Evolutionary conservation across 2,329 filamentous ascomycete genomes (phyloP), one percentile per base, ranked within the genome.

Genomic region (Hypoxylon sp.): DNA sequence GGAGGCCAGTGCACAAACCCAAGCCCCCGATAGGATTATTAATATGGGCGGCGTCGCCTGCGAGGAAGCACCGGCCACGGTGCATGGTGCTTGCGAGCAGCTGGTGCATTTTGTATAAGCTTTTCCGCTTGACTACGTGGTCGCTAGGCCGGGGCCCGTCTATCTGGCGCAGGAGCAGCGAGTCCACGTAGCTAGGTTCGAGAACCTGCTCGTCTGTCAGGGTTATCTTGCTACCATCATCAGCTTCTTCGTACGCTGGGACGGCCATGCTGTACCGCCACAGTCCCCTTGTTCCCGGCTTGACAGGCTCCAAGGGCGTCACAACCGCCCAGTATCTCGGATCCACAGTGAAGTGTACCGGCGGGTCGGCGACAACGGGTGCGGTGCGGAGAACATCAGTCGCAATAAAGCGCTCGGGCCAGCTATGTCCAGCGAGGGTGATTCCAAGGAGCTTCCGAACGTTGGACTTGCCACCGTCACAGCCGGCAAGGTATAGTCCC

Each of bases 41-140:
- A 40, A 57, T 62, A 18, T 62, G 60, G 9, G 60, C 60, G 5
- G 60, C 54, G 4, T 62, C 60, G 4, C 60, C 60, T 14, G 60
- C 60, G 30, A 62, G 60, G 18, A 62, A 62, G n/a, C 60, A 62
- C 12, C 60, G 52, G 4, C 60, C 60, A 12, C 60, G 60, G 26
- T 62, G 46, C 60, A 62, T 62, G 4, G 60, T 62, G 24, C 60
- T 62, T 18, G 46, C 60, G 9, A 62, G 60, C 16, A 62, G 32
- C n/a, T 62, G 60, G 38, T 62, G 60, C 60, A 62, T 62, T 18
- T 62, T 62, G 32, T 62, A 62, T 22, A 62, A 32, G 30, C 60
- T 62, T 40, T 62, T 62, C 7, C 60, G 60, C 22, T 57, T 45
- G 18, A 62, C 60, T 0, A 46, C 40, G 9, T 62, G 60, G 6